Base-by-base conservation (phyloP, 495 filamentous ascomycete species). In the Talaromyces liani region DNA sequence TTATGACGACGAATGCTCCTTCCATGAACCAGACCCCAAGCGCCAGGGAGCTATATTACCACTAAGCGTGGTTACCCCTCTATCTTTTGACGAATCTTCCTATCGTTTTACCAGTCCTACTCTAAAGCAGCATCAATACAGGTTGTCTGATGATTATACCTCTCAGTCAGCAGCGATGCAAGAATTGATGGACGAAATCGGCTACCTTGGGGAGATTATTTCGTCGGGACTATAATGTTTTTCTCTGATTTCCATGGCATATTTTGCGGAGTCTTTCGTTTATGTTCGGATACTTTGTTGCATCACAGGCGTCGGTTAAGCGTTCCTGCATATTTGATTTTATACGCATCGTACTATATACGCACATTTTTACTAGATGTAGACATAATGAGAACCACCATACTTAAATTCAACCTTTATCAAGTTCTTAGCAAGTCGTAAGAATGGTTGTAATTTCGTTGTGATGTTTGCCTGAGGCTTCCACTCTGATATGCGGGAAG, bases 131-230 rank as follows among this genome's bases (percentile, higher is more conserved):
- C 58, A 54, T 27, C 70, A 67, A 34, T 71, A 64, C 8, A 74
- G 61, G 63, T 68, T 54, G 64, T 73, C 36, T 45, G 68, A 10
- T 70, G 69, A 8, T 18, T 49, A 54, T 45, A 55, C 49, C 7
- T 27, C 39, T 22, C 73, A 78, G 63, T 69, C 68, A 34, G 70
- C 68, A 18, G 75, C 75, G 9, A 80, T 83, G 73, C 72, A 77
- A 63, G 77, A 81, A 64, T 68, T 82, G 66, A 75, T 84, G 69
- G 76, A 82, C 63, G 82, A 84, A 60, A 65, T 84, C 45, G 80
- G 77, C 59, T 82, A 84, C 63, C 70, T 83, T 64, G 80, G 78
- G 62, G 73, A 75, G n/a, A 74, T 81, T 66, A 83, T 84, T 45
- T 75, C 78, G 60, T 69, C 72, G 65, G 73, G 74, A 53, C 67